These are phyloP conservation scores for Tetrahymena thermophila DNA, from an alignment of 73 alveolate species.

Conservation along the genomic window DNA sequence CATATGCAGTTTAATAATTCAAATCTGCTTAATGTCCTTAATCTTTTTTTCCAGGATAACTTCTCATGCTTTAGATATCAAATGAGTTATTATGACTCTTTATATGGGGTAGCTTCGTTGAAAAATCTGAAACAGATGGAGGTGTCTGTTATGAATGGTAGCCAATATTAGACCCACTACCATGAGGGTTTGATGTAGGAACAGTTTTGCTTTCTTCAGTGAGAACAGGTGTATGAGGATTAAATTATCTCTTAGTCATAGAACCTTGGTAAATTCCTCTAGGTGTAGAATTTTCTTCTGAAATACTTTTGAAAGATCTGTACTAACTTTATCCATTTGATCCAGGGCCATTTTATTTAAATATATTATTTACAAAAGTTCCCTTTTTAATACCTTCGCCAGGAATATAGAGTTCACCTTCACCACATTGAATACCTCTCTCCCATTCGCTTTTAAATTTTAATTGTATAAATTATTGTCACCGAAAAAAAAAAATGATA, in stretches of 20 bases:
- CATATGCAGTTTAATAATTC: neutral
- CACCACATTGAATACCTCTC: neutral
- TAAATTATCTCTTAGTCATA: neutral
- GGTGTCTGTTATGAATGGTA: neutral
- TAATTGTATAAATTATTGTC: neutral
- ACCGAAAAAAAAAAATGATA: neutral
- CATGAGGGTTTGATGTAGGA: neutral
- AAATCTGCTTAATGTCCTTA: neutral
- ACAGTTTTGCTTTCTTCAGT: neutral
- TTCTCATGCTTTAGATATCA: neutral
- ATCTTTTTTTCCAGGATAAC: neutral
- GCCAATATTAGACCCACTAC: neutral
- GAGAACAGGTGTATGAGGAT: neutral
- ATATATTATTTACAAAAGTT: neutral
- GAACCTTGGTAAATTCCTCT: neutral
- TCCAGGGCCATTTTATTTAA: neutral
- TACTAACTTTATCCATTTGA: neutral
- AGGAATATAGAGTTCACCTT: neutral
- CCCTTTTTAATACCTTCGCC: neutral
- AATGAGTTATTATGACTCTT: neutral
- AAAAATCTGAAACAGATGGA: neutral
- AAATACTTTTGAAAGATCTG: neutral
- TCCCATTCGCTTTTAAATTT: neutral
- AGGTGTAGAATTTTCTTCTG: neutral
- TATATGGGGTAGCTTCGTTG: neutral